These are phyloP conservation scores for Iris macrosiphon DNA, from an alignment of 106 monocot genomes.

Conservation along the genomic window DNA sequence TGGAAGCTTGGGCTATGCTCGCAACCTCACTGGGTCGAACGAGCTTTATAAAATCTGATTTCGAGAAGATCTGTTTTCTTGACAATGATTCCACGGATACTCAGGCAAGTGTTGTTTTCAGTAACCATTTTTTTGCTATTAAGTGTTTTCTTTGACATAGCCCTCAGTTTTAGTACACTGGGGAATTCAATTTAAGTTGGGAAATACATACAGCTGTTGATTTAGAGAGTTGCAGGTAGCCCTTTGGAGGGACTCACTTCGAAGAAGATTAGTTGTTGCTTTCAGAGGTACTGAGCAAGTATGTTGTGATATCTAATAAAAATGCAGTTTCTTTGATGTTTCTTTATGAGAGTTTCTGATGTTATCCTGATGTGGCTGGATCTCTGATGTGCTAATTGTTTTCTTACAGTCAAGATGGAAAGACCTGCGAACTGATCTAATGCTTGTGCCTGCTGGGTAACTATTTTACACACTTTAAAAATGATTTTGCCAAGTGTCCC, in stretches of 20 bases:
- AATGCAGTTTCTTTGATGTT: neutral
- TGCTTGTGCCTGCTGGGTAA: constrained; percentile 84
- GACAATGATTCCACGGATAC: constrained; percentile 91
- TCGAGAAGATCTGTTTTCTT: constrained; percentile 95
- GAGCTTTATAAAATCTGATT: constrained; percentile 97
- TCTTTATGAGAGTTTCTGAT: neutral
- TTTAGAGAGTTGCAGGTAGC: constrained; percentile 53
- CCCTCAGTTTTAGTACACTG: neutral
- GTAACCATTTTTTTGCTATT: neutral
- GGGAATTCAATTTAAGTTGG: neutral
- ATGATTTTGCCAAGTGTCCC: neutral
- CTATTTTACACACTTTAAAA: neutral
- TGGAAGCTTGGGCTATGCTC: constrained; percentile 99
- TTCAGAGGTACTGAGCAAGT: constrained; percentile 99
- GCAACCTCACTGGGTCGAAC: constrained; percentile 75
- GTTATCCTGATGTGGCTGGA: neutral
- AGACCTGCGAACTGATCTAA: constrained; percentile 84
- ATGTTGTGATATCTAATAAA: constrained; percentile 10
- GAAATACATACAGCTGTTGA: neutral
- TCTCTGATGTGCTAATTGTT: neutral
- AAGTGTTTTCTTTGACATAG: neutral
- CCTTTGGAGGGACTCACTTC: constrained; percentile 75
- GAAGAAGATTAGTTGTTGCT: constrained; percentile 75
- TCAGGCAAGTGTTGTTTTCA: constrained; percentile 42
- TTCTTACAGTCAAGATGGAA: constrained; percentile 70